These are phyloP conservation scores for Vigna angularis DNA, from an alignment of 306 rosid species.

Conservation along the genomic window DNA sequence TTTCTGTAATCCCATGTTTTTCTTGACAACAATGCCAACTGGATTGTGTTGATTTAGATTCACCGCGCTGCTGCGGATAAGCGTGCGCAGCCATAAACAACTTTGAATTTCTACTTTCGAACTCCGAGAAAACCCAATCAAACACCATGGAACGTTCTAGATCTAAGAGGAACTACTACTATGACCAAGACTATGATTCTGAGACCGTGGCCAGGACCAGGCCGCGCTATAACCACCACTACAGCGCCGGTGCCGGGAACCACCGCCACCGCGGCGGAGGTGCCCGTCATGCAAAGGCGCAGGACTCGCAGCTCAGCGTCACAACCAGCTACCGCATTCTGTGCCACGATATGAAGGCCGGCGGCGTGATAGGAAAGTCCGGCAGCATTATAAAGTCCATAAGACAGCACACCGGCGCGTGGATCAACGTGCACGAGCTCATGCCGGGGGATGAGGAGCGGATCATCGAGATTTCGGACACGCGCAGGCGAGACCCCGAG, in stretches of 20 bases:
- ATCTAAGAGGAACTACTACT: constrained; percentile 94
- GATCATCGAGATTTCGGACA: constrained; percentile 91
- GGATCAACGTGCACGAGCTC: constrained; percentile 98
- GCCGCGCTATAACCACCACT: constrained; percentile 86
- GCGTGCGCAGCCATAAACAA: neutral
- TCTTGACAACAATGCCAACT: constrained; percentile 19
- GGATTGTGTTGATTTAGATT: neutral
- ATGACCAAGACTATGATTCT: constrained; percentile 91
- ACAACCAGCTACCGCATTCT: constrained; percentile 86
- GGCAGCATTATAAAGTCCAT: constrained; percentile 94
- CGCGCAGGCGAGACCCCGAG: constrained; percentile 95
- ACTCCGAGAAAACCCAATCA: neutral
- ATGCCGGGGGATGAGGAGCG: constrained; percentile 90
- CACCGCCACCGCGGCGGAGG: constrained; percentile 71
- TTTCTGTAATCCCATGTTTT: neutral
- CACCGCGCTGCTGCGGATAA: neutral
- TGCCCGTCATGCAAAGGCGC: constrained; percentile 59
- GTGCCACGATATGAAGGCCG: constrained; percentile 90
- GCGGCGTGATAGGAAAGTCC: constrained; percentile 97
- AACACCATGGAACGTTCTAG: constrained; percentile 90
- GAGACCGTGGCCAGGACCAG: constrained; percentile 82
- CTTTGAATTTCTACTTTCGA: constrained; percentile 8
- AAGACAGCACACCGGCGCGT: constrained; percentile 98
- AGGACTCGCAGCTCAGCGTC: constrained; percentile 62
- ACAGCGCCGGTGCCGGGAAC: constrained; percentile 36